phyloP scores from a whole-genome alignment of 768 basidiomycete genomes.

The Lactarius pseudohatsudake region DNA sequence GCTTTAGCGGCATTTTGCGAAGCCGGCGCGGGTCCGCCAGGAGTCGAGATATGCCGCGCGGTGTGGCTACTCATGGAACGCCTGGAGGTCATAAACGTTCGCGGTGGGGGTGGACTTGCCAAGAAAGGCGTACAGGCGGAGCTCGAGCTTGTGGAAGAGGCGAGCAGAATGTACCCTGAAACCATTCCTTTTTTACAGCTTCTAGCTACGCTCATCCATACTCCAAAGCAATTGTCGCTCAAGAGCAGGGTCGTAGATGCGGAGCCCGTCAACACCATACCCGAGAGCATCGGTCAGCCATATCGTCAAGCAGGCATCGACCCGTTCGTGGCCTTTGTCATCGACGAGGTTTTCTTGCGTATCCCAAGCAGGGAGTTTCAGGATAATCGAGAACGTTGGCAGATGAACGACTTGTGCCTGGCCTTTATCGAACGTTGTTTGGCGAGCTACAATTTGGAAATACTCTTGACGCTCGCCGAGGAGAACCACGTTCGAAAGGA shows the following conservation, averaged over 20 bases:
- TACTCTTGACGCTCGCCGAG: conserved; percentile 58
- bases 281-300: conserved; percentile 76
- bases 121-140: conserved; percentile 84
- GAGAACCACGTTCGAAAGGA: conserved; percentile 54
- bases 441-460: conserved; percentile 78
- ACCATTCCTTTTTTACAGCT: conserved; percentile 87
- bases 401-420: conserved; percentile 80
- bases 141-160: conserved; percentile 83
- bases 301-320: conserved; percentile 78
- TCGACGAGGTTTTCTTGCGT: conserved; percentile 85
- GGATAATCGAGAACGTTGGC: conserved; percentile 77
- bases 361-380: conserved; percentile 74
- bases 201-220: conserved; percentile 80
- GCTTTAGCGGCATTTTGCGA: conserved; percentile 80
- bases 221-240: conserved; percentile 67
- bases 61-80: conserved; percentile 87
- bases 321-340: conserved; percentile 81
- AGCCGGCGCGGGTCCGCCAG: conserved; percentile 69
- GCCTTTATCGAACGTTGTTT: conserved; percentile 83
- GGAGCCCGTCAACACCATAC: conserved; percentile 70
- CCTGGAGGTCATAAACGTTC: conserved; percentile 78
- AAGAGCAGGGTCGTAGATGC: conserved; percentile 58
- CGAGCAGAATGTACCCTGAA: conserved; percentile 76
- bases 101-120: conserved; percentile 49
- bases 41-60: conserved; percentile 77